phyloP scores from a whole-genome alignment of 2,329 filamentous ascomycete species.

The Exophiala sp. region DNA sequence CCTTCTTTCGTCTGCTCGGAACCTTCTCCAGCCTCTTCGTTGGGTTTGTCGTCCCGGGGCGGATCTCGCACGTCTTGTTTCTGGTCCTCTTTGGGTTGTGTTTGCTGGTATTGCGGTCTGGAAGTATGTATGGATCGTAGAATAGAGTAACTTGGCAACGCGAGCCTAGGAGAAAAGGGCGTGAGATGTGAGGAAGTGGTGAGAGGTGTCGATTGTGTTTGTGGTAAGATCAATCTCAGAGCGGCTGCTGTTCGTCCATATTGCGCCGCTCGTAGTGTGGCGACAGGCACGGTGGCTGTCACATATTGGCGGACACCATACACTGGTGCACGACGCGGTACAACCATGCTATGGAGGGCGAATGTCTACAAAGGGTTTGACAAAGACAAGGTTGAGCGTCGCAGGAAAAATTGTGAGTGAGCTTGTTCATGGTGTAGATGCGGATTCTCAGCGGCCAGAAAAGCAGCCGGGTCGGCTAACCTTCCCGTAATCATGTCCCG shows the following conservation, averaged over 20 bases:
- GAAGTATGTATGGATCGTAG: conserved; percentile 26
- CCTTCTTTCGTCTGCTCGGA: conserved; percentile 33
- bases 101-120: conserved; percentile 20
- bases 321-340: conserved; percentile 22
- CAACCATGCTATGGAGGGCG: conserved; percentile 25
- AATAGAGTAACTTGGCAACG: conserved; percentile 10
- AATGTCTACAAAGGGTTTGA: background rate
- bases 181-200: conserved; percentile 5
- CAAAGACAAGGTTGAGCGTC: background rate
- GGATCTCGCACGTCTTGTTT: conserved; percentile 28
- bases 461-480: conserved; percentile 14
- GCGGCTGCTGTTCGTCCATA: conserved; percentile 24
- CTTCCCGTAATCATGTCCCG: too few species aligned
- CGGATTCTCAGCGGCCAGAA: conserved; percentile 6
- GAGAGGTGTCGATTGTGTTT: conserved; percentile 5
- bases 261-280: conserved; percentile 22
- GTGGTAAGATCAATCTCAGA: conserved; percentile 15
- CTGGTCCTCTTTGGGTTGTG: conserved; percentile 26
- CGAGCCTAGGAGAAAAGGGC: conserved; percentile 15
- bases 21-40: conserved; percentile 38
- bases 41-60: conserved; percentile 30
- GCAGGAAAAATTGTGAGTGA: conserved; percentile 5
- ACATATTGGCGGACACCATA: conserved; percentile 27
- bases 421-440: conserved; percentile 9
- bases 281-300: conserved; percentile 19